A percentile compares a stretch with the other conserved stretches of the same genome.
Evolutionary conservation across 768 basidiomycete species (phyloP).

Genomic region (Amanita inopinata): DNA sequence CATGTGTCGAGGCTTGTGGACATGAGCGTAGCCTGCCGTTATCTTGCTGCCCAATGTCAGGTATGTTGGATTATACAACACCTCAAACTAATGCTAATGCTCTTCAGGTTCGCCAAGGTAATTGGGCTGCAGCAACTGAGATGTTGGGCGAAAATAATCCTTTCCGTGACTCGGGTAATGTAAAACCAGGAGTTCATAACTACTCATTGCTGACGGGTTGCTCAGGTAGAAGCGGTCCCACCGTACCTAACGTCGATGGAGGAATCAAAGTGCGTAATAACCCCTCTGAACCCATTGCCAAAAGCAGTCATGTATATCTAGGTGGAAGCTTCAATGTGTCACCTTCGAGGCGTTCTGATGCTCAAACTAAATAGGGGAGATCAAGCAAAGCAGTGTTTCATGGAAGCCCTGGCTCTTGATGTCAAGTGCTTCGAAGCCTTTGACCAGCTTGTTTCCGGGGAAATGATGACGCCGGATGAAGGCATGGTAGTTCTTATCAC

Average conservation of each 20-base stretch:
- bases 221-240: constrained; percentile 52
- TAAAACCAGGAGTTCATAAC: too few relatives aligned
- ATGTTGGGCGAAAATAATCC: constrained; percentile 92
- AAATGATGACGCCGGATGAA: constrained; percentile 96
- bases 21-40: constrained; percentile 92
- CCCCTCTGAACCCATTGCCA: not conserved
- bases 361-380: constrained; percentile 87
- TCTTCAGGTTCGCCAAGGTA: constrained; percentile 68
- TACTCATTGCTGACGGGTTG: too few relatives aligned
- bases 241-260: constrained; percentile 77
- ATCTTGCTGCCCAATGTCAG: constrained; percentile 93
- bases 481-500: constrained; percentile 44
- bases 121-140: constrained; percentile 86
- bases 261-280: constrained; percentile 76
- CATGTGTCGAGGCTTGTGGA: constrained; percentile 75
- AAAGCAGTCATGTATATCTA: constrained; percentile 19
- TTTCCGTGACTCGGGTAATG: constrained; percentile 59
- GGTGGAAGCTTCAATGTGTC: constrained; percentile 98
- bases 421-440: constrained; percentile 98
- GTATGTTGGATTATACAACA: constrained; percentile 26
- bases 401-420: constrained; percentile 91
- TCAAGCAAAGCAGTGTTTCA: constrained; percentile 88
- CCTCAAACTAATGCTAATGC: constrained; percentile 11
- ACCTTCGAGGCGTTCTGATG: constrained; percentile 88
- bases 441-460: constrained; percentile 78